phyloP scores from a whole-genome alignment of 495 filamentous ascomycete genomes.

The Podospora tetraspora region DNA sequence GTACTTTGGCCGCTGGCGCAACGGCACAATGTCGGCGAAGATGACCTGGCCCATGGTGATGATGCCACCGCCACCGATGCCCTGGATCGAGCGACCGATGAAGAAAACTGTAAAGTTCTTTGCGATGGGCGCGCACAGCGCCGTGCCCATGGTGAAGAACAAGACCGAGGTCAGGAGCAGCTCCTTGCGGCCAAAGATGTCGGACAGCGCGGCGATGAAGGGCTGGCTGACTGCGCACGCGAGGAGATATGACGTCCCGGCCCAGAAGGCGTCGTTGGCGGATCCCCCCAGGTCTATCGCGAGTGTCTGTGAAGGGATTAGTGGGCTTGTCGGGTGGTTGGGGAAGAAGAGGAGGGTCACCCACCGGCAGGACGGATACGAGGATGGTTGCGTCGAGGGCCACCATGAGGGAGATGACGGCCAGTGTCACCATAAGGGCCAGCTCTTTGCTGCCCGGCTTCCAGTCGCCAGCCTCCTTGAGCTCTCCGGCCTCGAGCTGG shows the following conservation, averaged over 20 bases:
- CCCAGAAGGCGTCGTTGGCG: constrained; percentile 50
- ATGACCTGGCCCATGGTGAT: constrained; percentile 75
- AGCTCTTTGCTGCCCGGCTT: constrained; percentile 33
- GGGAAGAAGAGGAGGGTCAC: neutral
- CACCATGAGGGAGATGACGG: constrained; percentile 46
- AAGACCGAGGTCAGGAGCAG: constrained; percentile 37
- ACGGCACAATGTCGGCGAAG: constrained; percentile 48
- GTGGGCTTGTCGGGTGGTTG: too few species aligned
- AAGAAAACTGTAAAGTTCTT: constrained; percentile 57
- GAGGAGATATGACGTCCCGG: constrained; percentile 50
- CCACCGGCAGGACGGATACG: constrained; percentile 40
- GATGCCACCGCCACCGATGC: constrained; percentile 75
- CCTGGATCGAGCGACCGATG: constrained; percentile 72
- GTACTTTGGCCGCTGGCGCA: constrained; percentile 38
- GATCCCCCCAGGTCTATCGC: constrained; percentile 39
- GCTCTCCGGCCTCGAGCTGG: constrained; percentile 16
- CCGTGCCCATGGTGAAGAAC: constrained; percentile 43
- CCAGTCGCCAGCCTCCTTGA: constrained; percentile 28
- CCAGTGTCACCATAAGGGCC: constrained; percentile 40
- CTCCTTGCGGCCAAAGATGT: constrained; percentile 49
- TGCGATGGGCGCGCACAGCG: constrained; percentile 36
- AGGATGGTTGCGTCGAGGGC: constrained; percentile 54
- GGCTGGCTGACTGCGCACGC: constrained; percentile 44
- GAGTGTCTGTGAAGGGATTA: constrained; percentile 23
- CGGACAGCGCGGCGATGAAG: constrained; percentile 44